Conservation (phyloP, 768 basidiomycete species). For the Pisolithus microcarpus region DNA sequence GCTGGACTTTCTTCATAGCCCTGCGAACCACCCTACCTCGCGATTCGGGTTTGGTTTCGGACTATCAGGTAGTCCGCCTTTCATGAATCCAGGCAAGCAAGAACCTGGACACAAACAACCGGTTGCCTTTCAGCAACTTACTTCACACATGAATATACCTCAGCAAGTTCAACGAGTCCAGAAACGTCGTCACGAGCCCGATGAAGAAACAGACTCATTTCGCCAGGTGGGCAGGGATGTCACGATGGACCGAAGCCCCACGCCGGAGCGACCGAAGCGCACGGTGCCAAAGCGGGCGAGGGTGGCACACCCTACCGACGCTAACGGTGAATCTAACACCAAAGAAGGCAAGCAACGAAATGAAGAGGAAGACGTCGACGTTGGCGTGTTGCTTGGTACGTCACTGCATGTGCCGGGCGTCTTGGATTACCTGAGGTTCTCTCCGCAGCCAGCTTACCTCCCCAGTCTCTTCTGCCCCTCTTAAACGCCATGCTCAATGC, state of each 20-base stretch:
- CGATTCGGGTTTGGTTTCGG: slow-evolving; percentile 73
- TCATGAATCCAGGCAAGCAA: slow-evolving; percentile 42
- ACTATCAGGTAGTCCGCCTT: slow-evolving; percentile 39
- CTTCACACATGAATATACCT: slow-evolving; percentile 43
- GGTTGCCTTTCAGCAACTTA: slow-evolving; percentile 48
- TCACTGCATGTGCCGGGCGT: slow-evolving; percentile 5
- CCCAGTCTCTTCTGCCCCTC: slow-evolving; percentile 68
- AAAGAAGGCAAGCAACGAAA: slow-evolving; percentile 44
- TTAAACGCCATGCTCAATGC: slow-evolving; percentile 58
- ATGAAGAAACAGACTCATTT: slow-evolving; percentile 52
- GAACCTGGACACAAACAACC: slow-evolving; percentile 36
- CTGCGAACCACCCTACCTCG: slow-evolving; percentile 54
- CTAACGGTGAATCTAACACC: slow-evolving; percentile 34
- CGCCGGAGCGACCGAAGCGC: slow-evolving; percentile 71
- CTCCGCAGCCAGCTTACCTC: slow-evolving; percentile 64
- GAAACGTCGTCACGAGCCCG: slow-evolving; percentile 62
- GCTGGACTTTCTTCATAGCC: slow-evolving; percentile 54
- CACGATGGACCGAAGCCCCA: slow-evolving; percentile 80
- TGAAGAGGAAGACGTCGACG: slow-evolving; percentile 47
- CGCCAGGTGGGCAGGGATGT: slow-evolving; percentile 42
- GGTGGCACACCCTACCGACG: slow-evolving; percentile 17
- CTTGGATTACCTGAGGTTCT: slow-evolving; percentile 6
- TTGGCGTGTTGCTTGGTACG: slow-evolving; percentile 76
- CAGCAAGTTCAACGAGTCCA: slow-evolving; percentile 35
- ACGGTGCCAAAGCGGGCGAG: slow-evolving; percentile 58